phyloP scores from a whole-genome alignment of 176 grass and related monocot species.

The Avena sativa region DNA sequence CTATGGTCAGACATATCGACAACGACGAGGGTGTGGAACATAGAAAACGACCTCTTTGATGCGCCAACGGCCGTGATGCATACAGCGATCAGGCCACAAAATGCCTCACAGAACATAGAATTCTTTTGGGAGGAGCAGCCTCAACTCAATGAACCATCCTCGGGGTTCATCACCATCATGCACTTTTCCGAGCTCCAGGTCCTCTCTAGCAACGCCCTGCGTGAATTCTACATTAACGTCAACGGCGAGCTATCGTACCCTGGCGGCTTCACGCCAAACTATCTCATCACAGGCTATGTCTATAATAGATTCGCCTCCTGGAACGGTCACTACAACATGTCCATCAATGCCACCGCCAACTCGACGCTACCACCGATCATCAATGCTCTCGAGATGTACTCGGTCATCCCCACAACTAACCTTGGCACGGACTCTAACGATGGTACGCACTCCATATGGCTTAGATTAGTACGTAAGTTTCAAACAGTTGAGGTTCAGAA shows the following conservation, averaged over 20 bases:
- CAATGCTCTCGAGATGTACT: conserved; percentile 55
- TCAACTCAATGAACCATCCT: not conserved
- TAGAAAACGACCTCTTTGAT: not conserved
- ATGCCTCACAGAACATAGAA: conserved; percentile 33
- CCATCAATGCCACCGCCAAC: conserved; percentile 40
- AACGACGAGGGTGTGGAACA: not conserved
- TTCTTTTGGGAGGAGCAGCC: conserved; percentile 13
- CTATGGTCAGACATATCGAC: conserved; percentile 37
- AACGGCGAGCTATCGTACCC: not conserved
- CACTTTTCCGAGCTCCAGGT: conserved; percentile 49
- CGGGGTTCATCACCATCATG: conserved; percentile 20
- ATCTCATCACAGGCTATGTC: not conserved
- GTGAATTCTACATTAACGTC: conserved; percentile 50
- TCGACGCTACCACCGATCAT: conserved; percentile 57
- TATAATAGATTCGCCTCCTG: accelerated
- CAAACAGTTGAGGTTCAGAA: too few species aligned
- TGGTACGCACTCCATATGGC: conserved; percentile 30
- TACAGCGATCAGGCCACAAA: conserved; percentile 48
- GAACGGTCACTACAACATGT: not conserved
- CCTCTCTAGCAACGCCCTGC: conserved; percentile 25
- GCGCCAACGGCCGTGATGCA: conserved; percentile 48
- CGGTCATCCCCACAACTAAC: not conserved
- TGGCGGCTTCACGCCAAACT: not conserved
- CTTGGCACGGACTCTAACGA: conserved; percentile 14
- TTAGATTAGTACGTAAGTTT: too few species aligned